phyloP scores from a whole-genome alignment of 2,329 filamentous ascomycete genomes.

The Neopestalotiopsis sp. region DNA sequence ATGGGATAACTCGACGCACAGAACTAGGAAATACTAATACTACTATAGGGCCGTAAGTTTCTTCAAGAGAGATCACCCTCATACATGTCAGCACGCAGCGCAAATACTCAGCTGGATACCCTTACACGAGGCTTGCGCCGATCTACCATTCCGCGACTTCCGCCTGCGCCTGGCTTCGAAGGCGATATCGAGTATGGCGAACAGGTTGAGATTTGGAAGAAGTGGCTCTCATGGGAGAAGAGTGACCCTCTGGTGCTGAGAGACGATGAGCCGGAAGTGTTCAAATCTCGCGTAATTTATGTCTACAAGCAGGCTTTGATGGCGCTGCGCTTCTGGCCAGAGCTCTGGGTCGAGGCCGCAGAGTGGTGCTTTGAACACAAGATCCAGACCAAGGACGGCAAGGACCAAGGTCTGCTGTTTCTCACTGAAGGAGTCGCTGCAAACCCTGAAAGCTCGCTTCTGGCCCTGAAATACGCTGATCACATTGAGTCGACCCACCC shows the following conservation, averaged over 20 bases:
- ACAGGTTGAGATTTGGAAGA: constrained; percentile 89
- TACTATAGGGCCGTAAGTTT: constrained; percentile 83
- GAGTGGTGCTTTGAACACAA: constrained; percentile 89
- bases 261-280: constrained; percentile 77
- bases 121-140: constrained; percentile 79
- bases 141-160: constrained; percentile 79
- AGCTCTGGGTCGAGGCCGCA: constrained; percentile 94
- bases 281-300: constrained; percentile 82
- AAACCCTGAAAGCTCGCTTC: constrained; percentile 90
- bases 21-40: not conserved
- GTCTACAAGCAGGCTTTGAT: constrained; percentile 94
- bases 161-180: constrained; percentile 84
- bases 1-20: not conserved
- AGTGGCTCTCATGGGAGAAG: constrained; percentile 96
- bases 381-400: constrained; percentile 62
- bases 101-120: constrained; percentile 89
- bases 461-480: constrained; percentile 90
- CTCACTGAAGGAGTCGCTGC: constrained; percentile 82
- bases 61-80: constrained; percentile 89
- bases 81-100: constrained; percentile 95
- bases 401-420: constrained; percentile 72
- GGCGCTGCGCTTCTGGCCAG: constrained; percentile 91
- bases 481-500: constrained; percentile 81
- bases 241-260: constrained; percentile 87
- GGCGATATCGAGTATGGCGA: constrained; percentile 83